Evolutionary conservation across 2,329 filamentous ascomycete species (phyloP).

Genomic region (Pyrenophora graminea): DNA sequence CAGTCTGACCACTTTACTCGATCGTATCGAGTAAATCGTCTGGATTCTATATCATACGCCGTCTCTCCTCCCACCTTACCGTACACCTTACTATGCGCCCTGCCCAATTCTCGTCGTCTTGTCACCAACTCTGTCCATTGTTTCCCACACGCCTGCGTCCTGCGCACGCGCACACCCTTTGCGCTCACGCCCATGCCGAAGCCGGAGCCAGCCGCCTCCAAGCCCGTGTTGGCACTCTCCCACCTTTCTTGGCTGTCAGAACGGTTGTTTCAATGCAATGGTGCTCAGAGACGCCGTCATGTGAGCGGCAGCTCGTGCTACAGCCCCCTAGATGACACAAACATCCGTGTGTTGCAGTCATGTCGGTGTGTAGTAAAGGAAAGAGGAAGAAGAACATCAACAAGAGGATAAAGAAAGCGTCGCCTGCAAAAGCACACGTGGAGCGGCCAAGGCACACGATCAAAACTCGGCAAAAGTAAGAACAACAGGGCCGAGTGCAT

Average conservation of each 20-base stretch:
- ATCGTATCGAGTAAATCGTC: constrained; percentile 36
- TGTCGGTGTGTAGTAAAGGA: too few relatives aligned
- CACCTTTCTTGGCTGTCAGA: background rate
- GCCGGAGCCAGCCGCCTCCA: constrained; percentile 1
- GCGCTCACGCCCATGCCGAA: background rate
- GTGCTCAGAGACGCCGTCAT: too few relatives aligned
- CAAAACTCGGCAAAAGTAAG: too few relatives aligned
- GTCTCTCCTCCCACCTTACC: background rate
- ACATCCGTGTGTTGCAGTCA: background rate
- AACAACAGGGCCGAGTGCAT: too few relatives aligned
- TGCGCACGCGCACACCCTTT: constrained; percentile 1
- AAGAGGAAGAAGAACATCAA: too few relatives aligned
- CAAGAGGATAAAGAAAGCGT: too few relatives aligned
- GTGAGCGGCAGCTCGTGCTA: background rate
- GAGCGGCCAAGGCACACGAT: too few relatives aligned
- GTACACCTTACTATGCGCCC: constrained; percentile 4
- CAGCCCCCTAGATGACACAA: background rate
- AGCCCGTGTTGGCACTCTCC: background rate
- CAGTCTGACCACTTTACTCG: constrained; percentile 28
- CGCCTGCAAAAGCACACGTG: too few relatives aligned
- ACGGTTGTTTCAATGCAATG: background rate
- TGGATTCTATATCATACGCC: constrained; percentile 19
- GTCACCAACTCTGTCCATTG: background rate
- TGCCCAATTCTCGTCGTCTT: constrained; percentile 2
- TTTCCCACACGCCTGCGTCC: background rate